Percentiles rank a stretch among this genome's conserved stretches.
Evolutionary conservation across 2,329 filamentous ascomycete species (phyloP).

Genomic region (Colletotrichum tofieldiae): DNA sequence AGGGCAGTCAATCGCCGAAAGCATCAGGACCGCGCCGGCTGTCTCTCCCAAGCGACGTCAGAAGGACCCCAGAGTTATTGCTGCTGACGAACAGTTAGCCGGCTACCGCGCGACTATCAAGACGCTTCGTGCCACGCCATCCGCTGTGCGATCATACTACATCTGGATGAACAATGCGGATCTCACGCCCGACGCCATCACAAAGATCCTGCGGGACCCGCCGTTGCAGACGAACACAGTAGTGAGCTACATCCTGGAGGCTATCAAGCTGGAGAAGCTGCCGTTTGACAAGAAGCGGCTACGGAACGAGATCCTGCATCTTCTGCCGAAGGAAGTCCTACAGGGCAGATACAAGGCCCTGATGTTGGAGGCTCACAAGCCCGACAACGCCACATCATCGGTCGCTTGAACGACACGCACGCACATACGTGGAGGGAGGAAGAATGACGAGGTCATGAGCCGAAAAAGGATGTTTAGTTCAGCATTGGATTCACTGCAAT

Average conservation of each 20-base stretch:
- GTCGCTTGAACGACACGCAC: neutral
- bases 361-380: conserved; percentile 44
- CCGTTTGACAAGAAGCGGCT: conserved; percentile 65
- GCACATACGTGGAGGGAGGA: neutral
- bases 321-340: conserved; percentile 48
- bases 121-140: conserved; percentile 46
- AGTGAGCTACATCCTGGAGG: conserved; percentile 71
- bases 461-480: neutral
- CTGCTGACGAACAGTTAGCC: conserved; percentile 58
- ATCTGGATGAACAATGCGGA: conserved; percentile 73
- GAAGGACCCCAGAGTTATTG: conserved; percentile 60
- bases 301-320: conserved; percentile 59
- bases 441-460: conserved; percentile 3
- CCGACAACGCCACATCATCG: neutral
- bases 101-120: conserved; percentile 55
- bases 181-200: conserved; percentile 65
- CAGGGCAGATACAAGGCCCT: conserved; percentile 49
- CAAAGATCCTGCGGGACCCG: conserved; percentile 71
- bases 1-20: conserved; percentile 32
- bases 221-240: conserved; percentile 72
- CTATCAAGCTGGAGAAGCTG: conserved; percentile 66
- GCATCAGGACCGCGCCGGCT: conserved; percentile 35
- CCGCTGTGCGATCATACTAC: conserved; percentile 71
- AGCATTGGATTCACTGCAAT: conserved; percentile 25
- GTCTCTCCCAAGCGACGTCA: conserved; percentile 30